Percentiles rank a stretch among this genome's conserved stretches.
Conservation (phyloP, 345 rosid genomes). For the Citrus cavaleriei region DNA sequence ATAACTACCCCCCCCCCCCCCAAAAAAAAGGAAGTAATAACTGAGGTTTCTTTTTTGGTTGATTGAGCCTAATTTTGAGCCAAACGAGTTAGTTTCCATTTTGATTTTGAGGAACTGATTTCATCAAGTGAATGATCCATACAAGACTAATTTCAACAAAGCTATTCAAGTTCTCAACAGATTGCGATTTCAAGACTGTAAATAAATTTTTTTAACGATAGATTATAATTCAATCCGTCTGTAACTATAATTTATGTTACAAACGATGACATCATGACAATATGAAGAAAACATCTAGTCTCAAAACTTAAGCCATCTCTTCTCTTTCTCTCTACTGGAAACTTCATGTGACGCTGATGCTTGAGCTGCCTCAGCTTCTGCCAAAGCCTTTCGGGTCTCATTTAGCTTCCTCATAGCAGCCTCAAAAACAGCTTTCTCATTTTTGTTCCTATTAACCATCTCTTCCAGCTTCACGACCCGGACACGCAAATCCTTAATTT, state of each 20-base stretch:
- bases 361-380: constrained; percentile 64
- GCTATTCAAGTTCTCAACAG: no score
- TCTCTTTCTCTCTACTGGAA: constrained; percentile 75
- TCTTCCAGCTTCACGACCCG: constrained; percentile 68
- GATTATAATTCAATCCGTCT: not conserved
- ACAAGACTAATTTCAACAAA: no score
- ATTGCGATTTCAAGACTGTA: no score
- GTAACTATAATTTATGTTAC: not conserved
- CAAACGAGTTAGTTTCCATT: no score
- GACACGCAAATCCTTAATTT: constrained; percentile 57
- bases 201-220: no score
- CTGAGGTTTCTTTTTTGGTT: no score
- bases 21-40: no score
- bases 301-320: constrained; percentile 92
- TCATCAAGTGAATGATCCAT: no score
- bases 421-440: constrained; percentile 70
- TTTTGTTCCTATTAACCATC: constrained; percentile 73
- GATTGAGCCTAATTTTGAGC: no score
- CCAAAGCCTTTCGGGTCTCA: constrained; percentile 58
- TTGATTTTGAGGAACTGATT: no score
- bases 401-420: constrained; percentile 74
- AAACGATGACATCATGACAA: not conserved
- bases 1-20: no score
- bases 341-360: constrained; percentile 68
- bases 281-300: not conserved